A percentile compares a stretch with the other conserved stretches of the same genome.
Conservation (phyloP, 2,329 filamentous ascomycete genomes). For the Chalaropsis ovoidea region DNA sequence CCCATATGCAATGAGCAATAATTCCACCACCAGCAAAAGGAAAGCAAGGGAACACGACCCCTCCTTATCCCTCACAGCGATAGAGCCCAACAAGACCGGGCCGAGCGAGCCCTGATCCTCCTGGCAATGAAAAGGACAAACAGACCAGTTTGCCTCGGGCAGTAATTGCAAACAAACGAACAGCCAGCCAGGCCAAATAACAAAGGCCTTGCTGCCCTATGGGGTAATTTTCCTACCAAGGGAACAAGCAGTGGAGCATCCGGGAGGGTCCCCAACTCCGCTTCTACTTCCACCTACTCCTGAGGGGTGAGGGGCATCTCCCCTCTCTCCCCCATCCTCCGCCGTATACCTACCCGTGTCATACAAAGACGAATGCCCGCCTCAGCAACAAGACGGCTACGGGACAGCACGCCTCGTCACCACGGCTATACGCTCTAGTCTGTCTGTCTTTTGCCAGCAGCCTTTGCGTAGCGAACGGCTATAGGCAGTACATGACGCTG, state of each 20-base stretch:
- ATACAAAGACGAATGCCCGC: too few relatives aligned
- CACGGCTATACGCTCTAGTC: neutral
- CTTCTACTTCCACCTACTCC: neutral
- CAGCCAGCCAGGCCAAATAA: neutral
- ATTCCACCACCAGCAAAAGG: neutral
- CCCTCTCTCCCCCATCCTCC: too few relatives aligned
- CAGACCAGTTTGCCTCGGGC: neutral
- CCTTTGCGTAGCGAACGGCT: neutral
- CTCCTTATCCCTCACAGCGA: neutral
- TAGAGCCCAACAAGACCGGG: neutral
- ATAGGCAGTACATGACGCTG: neutral
- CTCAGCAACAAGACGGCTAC: neutral
- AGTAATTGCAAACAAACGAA: neutral
- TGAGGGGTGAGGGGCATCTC: too few relatives aligned
- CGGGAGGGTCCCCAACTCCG: neutral
- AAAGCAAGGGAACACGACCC: neutral
- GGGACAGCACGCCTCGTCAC: neutral
- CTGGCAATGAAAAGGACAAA: neutral
- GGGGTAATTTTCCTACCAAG: neutral
- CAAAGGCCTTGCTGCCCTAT: neutral
- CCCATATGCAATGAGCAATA: neutral
- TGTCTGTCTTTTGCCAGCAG: neutral
- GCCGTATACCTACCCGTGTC: too few relatives aligned
- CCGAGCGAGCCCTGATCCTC: too few relatives aligned
- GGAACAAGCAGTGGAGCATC: neutral